Base-by-base conservation (phyloP, 495 filamentous ascomycete genomes). In the Pyronema domesticum region DNA sequence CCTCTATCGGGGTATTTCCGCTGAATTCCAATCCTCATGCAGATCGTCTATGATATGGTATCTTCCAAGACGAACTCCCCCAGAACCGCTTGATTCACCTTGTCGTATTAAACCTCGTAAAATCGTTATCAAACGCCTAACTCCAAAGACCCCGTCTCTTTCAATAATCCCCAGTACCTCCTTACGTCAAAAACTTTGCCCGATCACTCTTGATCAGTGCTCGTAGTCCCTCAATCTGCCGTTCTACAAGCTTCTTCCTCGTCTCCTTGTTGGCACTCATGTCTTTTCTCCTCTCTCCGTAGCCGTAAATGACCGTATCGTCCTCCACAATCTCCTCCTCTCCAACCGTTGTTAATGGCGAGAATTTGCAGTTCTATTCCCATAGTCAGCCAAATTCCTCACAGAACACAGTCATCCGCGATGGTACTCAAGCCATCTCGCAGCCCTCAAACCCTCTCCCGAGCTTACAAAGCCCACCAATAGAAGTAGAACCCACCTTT, bases 281-380 rank as follows among this genome's bases (percentile, higher is more conserved):
- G 58, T 85, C 79, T 7, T 71, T 57, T 49, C 82, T 69, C 54
- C 79, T 67, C 60, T 74, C 64, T 14, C 74, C 75, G 46, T 74
- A 72, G 0, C 80, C 79, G 61, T 76, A 84, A 7, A 86, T 62
- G 6, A 86, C 80, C 0, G 79, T 84, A 55, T 72, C 76, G 56
- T 85, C 82, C 0, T 76, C 74, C 3, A 87, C 37, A 14, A 70
- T 63, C 50, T 80, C 78, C 9, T 72, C 72, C 0, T 74, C 69
- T 0, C 62, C 65, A 18, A 87, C 70, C n/a, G 68, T 65, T 45
- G 66, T 72, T 46, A 71, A 62, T 1, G 75, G 68, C 54, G 76
- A 66, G 55, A 73, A 52, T 55, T 74, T 70, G 65, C 74, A 72
- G 72, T 78, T 64, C 77, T 86, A 59, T 68, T 70, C 7, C 23